Conservation (phyloP, 2,329 filamentous ascomycete species). For the Fusarium verticillioides region DNA sequence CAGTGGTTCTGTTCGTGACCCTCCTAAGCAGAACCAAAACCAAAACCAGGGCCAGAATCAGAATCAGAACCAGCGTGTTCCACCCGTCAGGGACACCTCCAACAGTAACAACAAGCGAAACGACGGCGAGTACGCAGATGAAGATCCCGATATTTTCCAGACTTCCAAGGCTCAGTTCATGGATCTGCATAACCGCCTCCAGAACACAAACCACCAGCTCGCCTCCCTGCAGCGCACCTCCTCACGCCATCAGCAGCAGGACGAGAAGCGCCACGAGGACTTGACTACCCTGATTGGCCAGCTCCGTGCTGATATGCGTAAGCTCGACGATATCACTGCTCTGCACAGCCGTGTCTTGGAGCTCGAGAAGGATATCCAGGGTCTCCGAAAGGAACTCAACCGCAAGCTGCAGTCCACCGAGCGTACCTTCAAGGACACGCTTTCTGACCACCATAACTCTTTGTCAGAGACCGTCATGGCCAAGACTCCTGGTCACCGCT, state of each 20-base stretch:
- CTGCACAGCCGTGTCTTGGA: constrained; percentile 60
- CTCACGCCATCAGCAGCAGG: constrained; percentile 59
- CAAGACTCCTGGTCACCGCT: constrained; percentile 61
- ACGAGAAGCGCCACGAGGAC: constrained; percentile 68
- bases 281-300: constrained; percentile 60
- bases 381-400: constrained; percentile 62
- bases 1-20: constrained; percentile 44
- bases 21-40: constrained; percentile 37
- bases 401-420: constrained; percentile 63
- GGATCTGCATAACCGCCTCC: constrained; percentile 87
- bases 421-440: constrained; percentile 62
- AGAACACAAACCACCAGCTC: constrained; percentile 76
- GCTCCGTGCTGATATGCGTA: constrained; percentile 58
- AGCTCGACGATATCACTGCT: constrained; percentile 57
- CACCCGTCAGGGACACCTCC: constrained; percentile 35
- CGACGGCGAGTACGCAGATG: constrained; percentile 59
- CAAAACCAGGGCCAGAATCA: constrained; percentile 15
- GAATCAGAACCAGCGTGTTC: constrained; percentile 20
- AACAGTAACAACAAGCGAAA: constrained; percentile 42
- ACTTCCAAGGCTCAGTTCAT: constrained; percentile 74
- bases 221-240: constrained; percentile 69
- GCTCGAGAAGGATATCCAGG: constrained; percentile 68
- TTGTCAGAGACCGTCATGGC: constrained; percentile 61
- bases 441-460: constrained; percentile 61
- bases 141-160: constrained; percentile 59